Evolutionary conservation across 2,329 filamentous ascomycete species (phyloP).

Genomic region (Colletotrichum truncatum): DNA sequence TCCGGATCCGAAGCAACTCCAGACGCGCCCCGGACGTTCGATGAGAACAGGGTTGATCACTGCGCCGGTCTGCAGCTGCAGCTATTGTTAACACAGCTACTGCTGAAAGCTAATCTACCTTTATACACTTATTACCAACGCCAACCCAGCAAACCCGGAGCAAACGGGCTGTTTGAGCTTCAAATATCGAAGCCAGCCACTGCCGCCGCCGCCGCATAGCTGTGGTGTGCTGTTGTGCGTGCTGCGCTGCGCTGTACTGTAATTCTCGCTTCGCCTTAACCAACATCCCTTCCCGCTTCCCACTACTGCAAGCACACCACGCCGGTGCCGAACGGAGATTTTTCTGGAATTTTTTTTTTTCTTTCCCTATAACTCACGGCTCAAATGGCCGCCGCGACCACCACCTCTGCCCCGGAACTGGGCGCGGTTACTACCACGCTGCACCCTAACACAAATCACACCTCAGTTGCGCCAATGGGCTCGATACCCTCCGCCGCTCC

Average conservation of each 20-base stretch:
- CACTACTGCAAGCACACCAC: not conserved
- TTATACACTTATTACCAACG: not conserved
- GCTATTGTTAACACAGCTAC: not conserved
- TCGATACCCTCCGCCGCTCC: slow-evolving; percentile 3
- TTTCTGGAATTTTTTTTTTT: slow-evolving; percentile 13
- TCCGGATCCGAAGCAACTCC: slow-evolving; percentile 20
- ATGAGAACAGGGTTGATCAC: slow-evolving; percentile 15
- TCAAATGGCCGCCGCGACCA: slow-evolving; percentile 21
- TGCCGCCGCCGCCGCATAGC: slow-evolving; percentile 12
- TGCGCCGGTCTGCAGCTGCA: slow-evolving; percentile 16
- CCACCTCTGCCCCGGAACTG: slow-evolving; percentile 22
- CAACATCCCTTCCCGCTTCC: no score
- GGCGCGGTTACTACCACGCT: slow-evolving; percentile 11
- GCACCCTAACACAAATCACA: slow-evolving; percentile 12
- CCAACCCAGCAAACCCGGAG: not conserved
- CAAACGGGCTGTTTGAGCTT: slow-evolving; percentile 9
- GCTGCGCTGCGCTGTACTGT: not conserved
- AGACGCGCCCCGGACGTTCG: slow-evolving; percentile 1
- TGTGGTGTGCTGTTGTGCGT: slow-evolving; percentile 16
- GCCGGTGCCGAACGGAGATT: slow-evolving; percentile 18
- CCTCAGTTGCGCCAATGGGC: slow-evolving; percentile 10
- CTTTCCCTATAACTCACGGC: slow-evolving; percentile 1
- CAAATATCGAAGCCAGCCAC: slow-evolving; percentile 12
- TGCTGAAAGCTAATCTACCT: not conserved
- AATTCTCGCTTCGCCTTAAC: slow-evolving; percentile 3